Evolutionary conservation across 75 land plant species (phyloP).

Genomic region (Adiantum capillusveneris): DNA sequence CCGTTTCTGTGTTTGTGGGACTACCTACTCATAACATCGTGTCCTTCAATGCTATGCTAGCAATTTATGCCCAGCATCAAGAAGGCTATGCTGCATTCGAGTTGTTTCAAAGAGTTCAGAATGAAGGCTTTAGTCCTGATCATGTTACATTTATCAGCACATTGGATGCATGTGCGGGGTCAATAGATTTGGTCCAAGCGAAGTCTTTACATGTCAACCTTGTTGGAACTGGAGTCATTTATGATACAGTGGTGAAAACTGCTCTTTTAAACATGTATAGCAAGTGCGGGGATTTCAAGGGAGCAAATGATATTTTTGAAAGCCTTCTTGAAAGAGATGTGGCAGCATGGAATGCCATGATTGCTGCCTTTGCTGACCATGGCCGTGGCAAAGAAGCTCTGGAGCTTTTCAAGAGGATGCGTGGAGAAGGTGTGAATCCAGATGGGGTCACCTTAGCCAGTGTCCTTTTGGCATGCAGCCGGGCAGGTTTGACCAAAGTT

Average conservation of each 20-base stretch:
- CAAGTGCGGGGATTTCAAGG: constrained; percentile 28
- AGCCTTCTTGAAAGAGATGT: constrained; percentile 20
- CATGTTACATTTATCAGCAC: constrained; percentile 25
- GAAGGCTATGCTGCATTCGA: constrained; percentile 12
- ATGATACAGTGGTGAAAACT: constrained; percentile 14
- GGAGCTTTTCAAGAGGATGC: not conserved
- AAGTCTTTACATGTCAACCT: constrained; percentile 29
- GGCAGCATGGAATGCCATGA: constrained; percentile 7
- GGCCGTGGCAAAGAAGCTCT: constrained; percentile 1
- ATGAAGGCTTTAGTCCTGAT: constrained; percentile 18
- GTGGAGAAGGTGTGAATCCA: not conserved
- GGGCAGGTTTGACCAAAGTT: constrained; percentile 1
- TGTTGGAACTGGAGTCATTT: constrained; percentile 18
- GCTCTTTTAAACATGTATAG: constrained; percentile 37
- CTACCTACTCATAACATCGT: constrained; percentile 20
- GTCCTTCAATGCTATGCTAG: constrained; percentile 37
- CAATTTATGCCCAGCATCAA: constrained; percentile 21
- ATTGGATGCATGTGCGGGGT: constrained; percentile 23
- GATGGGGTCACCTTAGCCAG: not conserved
- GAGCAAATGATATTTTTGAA: constrained; percentile 18
- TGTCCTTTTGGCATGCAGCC: constrained; percentile 6
- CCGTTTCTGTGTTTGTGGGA: constrained; percentile 19
- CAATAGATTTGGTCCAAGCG: constrained; percentile 23
- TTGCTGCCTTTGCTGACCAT: not conserved
- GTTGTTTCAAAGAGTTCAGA: constrained; percentile 21